Base-by-base conservation (phyloP, 371 early-diverging fungal species). In the Mortierella sp. region DNA sequence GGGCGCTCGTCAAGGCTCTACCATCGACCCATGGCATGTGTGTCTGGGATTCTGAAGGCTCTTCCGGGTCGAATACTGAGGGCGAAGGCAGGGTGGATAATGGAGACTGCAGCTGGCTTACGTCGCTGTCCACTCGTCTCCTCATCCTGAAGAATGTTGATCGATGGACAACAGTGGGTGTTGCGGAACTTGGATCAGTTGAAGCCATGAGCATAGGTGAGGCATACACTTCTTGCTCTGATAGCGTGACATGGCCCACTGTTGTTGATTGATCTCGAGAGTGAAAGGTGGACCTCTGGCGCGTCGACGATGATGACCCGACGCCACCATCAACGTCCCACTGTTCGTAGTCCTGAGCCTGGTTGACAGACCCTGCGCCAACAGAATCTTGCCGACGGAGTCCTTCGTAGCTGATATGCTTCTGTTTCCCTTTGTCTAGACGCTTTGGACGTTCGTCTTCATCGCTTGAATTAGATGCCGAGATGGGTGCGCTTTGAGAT, bases 11-110 rank as follows among this genome's bases (percentile, higher is more conserved):
- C 31, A 76, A 39, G 9, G 78, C 78, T 12, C 78, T 57, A 1
- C 78, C 78, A 9, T 76, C 78, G n/a, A 76, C 50, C 78, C 78
- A 76, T 6, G 78, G 78, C 67, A 66, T 65, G 31, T 76, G 78
- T 0, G 43, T 43, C 24, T 52, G 53, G 18, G 34, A 13, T 12
- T 58, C 62, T 1, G 42, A 39, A n/a, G 13, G 41, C 3, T 46
- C 26, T 50, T 24, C 34, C 38, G 26, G 1, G 7, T 23, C 18
- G 34, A 3, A 16, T 16, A 50, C 21, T 34, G 24, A 6, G 26
- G 23, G 49, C 18, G 56, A 54, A 21, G 34, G 28, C 4, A 9
- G 3, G 24, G 16, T 6, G 48, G 24, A n/a, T 23, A 9, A n/a
- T 19, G 9, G 53, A 3, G 34, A 13, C 2, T 60, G 41, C 16